phyloP scores from a whole-genome alignment of 2,329 filamentous ascomycete species.

The Reticulascus tulasneorum region DNA sequence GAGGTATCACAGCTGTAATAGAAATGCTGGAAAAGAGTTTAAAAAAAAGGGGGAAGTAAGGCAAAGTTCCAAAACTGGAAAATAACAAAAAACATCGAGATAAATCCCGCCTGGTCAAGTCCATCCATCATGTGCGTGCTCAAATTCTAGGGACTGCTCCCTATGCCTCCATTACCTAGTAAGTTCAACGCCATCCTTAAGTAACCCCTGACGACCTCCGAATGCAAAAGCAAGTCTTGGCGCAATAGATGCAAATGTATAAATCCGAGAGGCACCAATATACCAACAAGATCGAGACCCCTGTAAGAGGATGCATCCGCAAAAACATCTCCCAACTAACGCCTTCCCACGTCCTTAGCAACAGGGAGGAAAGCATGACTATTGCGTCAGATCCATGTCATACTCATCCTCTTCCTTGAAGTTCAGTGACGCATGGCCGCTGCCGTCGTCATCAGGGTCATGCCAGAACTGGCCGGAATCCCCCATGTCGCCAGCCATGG shows the following conservation, averaged over 20 bases:
- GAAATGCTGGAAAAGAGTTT: conserved; percentile 20
- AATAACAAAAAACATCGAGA: conserved; percentile 4
- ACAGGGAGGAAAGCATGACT: conserved; percentile 12
- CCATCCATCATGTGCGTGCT: neutral
- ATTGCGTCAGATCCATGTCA: conserved; percentile 67
- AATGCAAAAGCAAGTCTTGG: neutral
- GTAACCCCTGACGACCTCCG: neutral
- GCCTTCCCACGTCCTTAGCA: neutral
- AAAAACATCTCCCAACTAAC: no score
- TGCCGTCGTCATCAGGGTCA: conserved; percentile 68
- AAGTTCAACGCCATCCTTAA: conserved; percentile 3
- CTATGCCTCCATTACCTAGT: neutral
- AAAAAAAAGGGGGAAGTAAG: conserved; percentile 15
- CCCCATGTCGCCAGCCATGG: conserved; percentile 40
- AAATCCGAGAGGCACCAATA: no score
- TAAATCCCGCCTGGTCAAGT: neutral
- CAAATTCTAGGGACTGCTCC: neutral
- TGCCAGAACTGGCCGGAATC: conserved; percentile 59
- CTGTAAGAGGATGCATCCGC: no score
- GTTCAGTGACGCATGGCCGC: conserved; percentile 61
- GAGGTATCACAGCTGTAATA: conserved; percentile 15
- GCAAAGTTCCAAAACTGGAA: conserved; percentile 1
- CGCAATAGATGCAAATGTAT: neutral
- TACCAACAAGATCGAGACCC: no score
- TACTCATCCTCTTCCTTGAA: conserved; percentile 97